Evolutionary conservation across 805 yeast genomes (phyloP).

Genomic region (Ogataea thermomethanolica): DNA sequence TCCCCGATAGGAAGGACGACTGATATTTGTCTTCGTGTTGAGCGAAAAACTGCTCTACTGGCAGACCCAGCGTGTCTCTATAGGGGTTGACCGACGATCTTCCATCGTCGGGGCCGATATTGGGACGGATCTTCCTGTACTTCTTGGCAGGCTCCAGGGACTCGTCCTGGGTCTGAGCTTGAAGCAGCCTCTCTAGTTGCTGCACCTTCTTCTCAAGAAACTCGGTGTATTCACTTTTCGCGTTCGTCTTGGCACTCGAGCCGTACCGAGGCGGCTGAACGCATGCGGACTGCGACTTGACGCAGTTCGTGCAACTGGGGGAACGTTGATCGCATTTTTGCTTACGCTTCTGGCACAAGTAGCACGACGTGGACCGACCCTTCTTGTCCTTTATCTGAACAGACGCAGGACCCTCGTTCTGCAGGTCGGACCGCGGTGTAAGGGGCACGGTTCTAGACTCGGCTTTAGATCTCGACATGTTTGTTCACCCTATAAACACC

Average conservation of each 20-base stretch:
- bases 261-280: conserved; percentile 62
- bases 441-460: neutral
- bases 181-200: conserved; percentile 47
- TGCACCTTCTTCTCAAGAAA: conserved; percentile 54
- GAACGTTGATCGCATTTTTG: conserved; percentile 64
- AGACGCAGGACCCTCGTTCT: neutral
- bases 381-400: conserved; percentile 38
- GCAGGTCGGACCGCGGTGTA: neutral
- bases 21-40: conserved; percentile 13
- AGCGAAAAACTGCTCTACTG: conserved; percentile 21
- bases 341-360: conserved; percentile 53
- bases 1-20: conserved; percentile 37
- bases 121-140: conserved; percentile 28
- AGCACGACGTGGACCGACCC: conserved; percentile 55
- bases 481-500: conserved; percentile 9
- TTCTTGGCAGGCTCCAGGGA: conserved; percentile 20
- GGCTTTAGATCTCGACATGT: neutral
- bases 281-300: conserved; percentile 59
- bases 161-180: conserved; percentile 18
- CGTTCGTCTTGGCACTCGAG: conserved; percentile 34
- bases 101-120: conserved; percentile 5
- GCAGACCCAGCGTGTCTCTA: conserved; percentile 20
- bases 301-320: conserved; percentile 64
- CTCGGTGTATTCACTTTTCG: conserved; percentile 54
- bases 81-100: conserved; percentile 17